Conservation (phyloP, 805 yeast species). For the Hemisphaericaspora nanyangensis region DNA sequence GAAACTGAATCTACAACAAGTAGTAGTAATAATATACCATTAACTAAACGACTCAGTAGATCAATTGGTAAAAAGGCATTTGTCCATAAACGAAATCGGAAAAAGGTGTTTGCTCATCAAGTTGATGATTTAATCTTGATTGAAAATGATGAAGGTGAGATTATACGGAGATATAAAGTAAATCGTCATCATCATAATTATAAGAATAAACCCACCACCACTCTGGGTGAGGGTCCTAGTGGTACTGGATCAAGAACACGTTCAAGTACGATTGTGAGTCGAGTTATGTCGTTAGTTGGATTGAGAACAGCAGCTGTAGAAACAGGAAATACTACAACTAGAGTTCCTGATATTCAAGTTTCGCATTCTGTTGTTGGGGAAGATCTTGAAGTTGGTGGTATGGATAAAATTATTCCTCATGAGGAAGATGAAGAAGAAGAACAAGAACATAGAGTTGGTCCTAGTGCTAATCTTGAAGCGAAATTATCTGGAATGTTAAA, state of each 20-base stretch:
- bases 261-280: slow-evolving; percentile 35
- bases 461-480: too few relatives aligned
- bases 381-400: neutral
- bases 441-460: too few relatives aligned
- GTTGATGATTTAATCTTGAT: slow-evolving; percentile 74
- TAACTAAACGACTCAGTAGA: slow-evolving; percentile 10
- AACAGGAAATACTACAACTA: neutral
- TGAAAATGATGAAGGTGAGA: slow-evolving; percentile 90
- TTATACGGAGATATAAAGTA: slow-evolving; percentile 75
- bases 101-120: slow-evolving; percentile 66
- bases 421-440: neutral
- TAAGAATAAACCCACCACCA: too few relatives aligned
- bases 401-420: slow-evolving; percentile 4
- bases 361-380: slow-evolving; percentile 3
- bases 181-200: slow-evolving; percentile 46
- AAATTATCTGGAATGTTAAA: too few relatives aligned
- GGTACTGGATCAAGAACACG: slow-evolving; percentile 16
- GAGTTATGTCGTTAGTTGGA: slow-evolving; percentile 56
- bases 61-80: slow-evolving; percentile 18
- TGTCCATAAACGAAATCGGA: slow-evolving; percentile 29
- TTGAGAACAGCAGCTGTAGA: slow-evolving; percentile 22
- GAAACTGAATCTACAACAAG: neutral
- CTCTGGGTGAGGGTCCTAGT: slow-evolving; percentile 27
- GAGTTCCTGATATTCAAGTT: slow-evolving; percentile 9
- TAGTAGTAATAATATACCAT: slow-evolving; percentile 9